phyloP scores from a whole-genome alignment of 345 rosid genomes.

The Citrus reticulata region DNA sequence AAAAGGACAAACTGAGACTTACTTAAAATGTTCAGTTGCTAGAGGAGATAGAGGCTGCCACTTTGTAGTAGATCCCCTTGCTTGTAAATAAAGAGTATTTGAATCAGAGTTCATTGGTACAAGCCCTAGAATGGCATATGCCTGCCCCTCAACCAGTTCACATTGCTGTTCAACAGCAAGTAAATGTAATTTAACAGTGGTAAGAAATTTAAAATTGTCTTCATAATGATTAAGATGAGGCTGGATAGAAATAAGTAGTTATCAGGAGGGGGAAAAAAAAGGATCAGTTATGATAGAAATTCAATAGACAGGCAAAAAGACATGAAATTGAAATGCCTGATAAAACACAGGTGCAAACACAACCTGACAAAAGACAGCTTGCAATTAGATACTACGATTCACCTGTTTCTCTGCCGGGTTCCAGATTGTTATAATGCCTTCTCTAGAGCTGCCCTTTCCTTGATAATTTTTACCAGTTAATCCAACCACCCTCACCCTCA shows the following conservation, averaged over 20 bases:
- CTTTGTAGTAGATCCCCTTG: constrained; percentile 63
- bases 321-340: background rate
- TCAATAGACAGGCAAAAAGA: background rate
- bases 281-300: background rate
- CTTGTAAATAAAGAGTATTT: constrained; percentile 74
- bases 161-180: constrained; percentile 42
- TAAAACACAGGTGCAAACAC: background rate
- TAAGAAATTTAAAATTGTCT: background rate
- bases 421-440: constrained; percentile 91
- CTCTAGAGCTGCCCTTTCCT: constrained; percentile 38
- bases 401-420: constrained; percentile 91
- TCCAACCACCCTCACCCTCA: constrained; percentile 87
- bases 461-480: constrained; percentile 36
- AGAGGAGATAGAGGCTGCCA: constrained; percentile 59
- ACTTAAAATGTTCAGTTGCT: constrained; percentile 50
- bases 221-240: background rate
- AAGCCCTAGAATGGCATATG: constrained; percentile 63
- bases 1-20: constrained; percentile 26
- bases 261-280: background rate
- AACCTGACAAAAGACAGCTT: background rate
- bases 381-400: background rate
- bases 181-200: background rate
- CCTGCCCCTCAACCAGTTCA: constrained; percentile 83
- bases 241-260: background rate
- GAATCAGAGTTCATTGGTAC: constrained; percentile 57